Evolutionary conservation across 192 early-diverging fungal genomes (phyloP), one percentile per base, ranked within the genome.

Genomic region (Coemansia sp.): DNA sequence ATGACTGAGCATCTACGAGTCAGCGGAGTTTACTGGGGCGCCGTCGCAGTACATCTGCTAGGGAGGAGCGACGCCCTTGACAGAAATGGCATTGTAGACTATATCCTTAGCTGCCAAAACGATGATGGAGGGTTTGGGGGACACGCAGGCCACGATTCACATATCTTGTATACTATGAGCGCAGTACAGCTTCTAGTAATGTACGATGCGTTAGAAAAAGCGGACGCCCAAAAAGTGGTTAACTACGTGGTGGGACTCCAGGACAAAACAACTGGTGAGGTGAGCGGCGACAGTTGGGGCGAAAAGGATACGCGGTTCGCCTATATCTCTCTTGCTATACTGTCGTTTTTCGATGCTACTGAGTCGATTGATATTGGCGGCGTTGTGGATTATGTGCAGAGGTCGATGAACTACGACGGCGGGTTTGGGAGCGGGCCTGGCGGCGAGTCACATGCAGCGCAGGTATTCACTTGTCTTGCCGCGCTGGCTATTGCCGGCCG

Each of bases 361-460:
- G 89, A 92, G 34, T 80, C 80, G 6, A 81, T 96, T 18, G 84
- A 95, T 43, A 38, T 91, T 34, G 75, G 89, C 57, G 89, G 87
- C 27, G 87, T 92, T 2, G 90, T 93, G 5, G 85, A 86, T 38
- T 98, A 89, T 71, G 81, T 98, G 29, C 68, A 89, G 6, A 29
- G 72, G 20, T 97, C 96, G 72, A 91, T 89, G 66, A 99, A 99
- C 84, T 97, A 95, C 84, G 96, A 99, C 78, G 97, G 97, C 44
- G 97, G 95, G 13, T 99, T 93, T 75, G 97, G 97, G 9, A 94
- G 86, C 61, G 82, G 86, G 27, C 94, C 94, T 0, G 95, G 95
- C 12, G 93, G 93, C 15, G 97, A 98, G 79, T 93, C 91, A 13
- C 97, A 99, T 79, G 87, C 95, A 2, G 97, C 87, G 13, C 93